Percentiles rank a stretch among this genome's conserved stretches.
Evolutionary conservation across 164 flowering plant genomes (phyloP).

Genomic region (Piper longum): DNA sequence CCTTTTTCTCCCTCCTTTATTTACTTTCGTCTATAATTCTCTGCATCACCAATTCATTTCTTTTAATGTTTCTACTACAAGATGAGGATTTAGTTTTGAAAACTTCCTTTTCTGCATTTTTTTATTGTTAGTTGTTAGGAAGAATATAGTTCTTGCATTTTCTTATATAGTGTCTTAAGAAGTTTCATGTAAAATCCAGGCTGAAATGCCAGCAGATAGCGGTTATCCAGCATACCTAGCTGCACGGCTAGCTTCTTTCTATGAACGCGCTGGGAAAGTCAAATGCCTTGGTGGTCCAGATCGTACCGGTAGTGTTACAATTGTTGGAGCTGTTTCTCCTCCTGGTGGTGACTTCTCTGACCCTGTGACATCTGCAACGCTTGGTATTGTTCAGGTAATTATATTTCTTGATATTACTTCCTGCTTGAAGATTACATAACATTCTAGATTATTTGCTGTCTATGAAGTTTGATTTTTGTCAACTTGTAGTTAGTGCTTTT

Average conservation of each 20-base stretch:
- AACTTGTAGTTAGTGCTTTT: background rate
- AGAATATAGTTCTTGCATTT: no score
- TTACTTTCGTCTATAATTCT: no score
- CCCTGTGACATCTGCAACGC: constrained; percentile 98
- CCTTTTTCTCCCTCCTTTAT: no score
- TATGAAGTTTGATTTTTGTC: background rate
- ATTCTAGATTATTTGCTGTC: background rate
- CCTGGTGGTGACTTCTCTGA: constrained; percentile 99
- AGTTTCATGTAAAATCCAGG: constrained; percentile 28
- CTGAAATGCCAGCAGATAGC: constrained; percentile 97
- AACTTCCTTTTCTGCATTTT: no score
- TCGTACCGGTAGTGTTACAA: constrained; percentile 96
- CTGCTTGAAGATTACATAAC: background rate
- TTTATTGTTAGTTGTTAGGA: no score
- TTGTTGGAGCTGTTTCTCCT: constrained; percentile 99
- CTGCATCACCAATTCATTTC: no score
- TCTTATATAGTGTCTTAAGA: background rate
- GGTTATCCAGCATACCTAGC: constrained; percentile 99
- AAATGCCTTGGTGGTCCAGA: constrained; percentile 98
- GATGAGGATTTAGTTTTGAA: background rate
- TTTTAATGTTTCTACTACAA: background rate
- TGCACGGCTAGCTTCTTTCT: constrained; percentile 93
- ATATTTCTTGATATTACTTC: background rate
- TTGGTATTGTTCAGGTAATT: constrained; percentile 90
- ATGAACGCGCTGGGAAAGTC: constrained; percentile 99